Evolutionary conservation across 1,139 yeast genomes (phyloP).

Genomic region (Yarrowia galli): DNA sequence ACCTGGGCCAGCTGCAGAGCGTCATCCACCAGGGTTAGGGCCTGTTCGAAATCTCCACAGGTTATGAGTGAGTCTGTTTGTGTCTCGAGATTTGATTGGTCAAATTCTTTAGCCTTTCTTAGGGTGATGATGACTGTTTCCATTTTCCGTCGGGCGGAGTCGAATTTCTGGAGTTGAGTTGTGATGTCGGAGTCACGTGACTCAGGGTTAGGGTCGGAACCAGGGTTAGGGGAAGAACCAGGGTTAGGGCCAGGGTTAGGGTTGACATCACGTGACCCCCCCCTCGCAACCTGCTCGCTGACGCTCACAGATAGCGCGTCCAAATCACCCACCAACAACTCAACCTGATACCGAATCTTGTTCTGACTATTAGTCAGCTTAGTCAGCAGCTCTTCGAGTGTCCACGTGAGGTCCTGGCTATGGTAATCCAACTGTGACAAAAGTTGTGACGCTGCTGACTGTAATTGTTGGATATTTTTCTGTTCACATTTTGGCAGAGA

Average conservation of each 20-base stretch:
- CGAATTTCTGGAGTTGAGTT: conserved; percentile 46
- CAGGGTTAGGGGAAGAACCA: too few species aligned
- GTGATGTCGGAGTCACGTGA: conserved; percentile 39
- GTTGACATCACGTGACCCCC: too few species aligned
- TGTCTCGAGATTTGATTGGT: conserved; percentile 44
- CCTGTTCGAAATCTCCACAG: conserved; percentile 44
- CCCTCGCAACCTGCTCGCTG: not conserved
- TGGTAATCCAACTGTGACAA: conserved; percentile 50
- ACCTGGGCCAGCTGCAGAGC: conserved; percentile 45
- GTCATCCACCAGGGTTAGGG: conserved; percentile 44
- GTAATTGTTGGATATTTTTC: conserved; percentile 47
- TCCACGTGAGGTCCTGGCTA: conserved; percentile 49
- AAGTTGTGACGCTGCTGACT: conserved; percentile 48
- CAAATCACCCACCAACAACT: conserved; percentile 49
- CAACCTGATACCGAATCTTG: conserved; percentile 51
- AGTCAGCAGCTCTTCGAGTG: conserved; percentile 47
- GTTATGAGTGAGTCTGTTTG: conserved; percentile 43
- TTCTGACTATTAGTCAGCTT: conserved; percentile 47
- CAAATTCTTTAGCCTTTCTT: conserved; percentile 46
- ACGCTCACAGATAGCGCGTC: conserved; percentile 43
- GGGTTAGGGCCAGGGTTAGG: too few species aligned
- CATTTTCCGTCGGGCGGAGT: conserved; percentile 47
- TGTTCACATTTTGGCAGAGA: conserved; percentile 45
- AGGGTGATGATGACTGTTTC: conserved; percentile 47
- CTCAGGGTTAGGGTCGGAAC: not conserved